Conservation (phyloP, 192 early-diverging fungal species). For the Haplosporangium gracile region DNA sequence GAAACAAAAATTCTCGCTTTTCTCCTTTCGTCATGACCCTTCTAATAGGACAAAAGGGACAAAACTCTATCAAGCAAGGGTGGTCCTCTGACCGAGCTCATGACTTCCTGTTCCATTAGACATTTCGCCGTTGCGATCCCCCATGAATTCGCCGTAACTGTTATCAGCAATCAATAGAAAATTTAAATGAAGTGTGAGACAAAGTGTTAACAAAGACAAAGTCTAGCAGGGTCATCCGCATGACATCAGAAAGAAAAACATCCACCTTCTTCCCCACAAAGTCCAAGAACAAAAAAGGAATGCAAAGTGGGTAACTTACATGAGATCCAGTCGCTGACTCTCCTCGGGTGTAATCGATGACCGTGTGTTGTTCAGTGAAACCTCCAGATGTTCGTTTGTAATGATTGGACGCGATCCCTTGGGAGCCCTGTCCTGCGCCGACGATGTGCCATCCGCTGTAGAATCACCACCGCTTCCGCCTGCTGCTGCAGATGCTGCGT, state of each 20-base stretch:
- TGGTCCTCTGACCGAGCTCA: slow-evolving; percentile 59
- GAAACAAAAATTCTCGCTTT: background rate
- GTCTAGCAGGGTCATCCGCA: background rate
- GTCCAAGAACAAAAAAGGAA: background rate
- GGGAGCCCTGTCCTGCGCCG: slow-evolving; percentile 24
- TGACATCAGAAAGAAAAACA: background rate
- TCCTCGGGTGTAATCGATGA: slow-evolving; percentile 76
- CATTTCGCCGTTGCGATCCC: slow-evolving; percentile 71
- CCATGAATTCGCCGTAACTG: slow-evolving; percentile 70
- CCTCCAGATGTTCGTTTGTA: slow-evolving; percentile 64
- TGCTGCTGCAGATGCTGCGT: slow-evolving; percentile 30
- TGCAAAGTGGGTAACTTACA: slow-evolving; percentile 42
- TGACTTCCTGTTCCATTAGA: slow-evolving; percentile 61
- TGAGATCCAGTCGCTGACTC: slow-evolving; percentile 61
- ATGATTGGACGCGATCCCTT: slow-evolving; percentile 50
- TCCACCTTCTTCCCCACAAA: background rate
- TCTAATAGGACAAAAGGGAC: background rate
- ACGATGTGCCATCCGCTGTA: slow-evolving; percentile 3
- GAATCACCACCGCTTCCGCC: slow-evolving; percentile 34
- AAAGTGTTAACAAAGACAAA: background rate
- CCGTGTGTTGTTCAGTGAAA: slow-evolving; percentile 68
- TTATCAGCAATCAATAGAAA: background rate
- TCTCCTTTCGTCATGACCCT: background rate
- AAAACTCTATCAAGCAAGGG: slow-evolving; percentile 28
- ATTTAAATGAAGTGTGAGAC: background rate